phyloP scores from a whole-genome alignment of 2,329 filamentous ascomycete species.

The Penicillium sp. region DNA sequence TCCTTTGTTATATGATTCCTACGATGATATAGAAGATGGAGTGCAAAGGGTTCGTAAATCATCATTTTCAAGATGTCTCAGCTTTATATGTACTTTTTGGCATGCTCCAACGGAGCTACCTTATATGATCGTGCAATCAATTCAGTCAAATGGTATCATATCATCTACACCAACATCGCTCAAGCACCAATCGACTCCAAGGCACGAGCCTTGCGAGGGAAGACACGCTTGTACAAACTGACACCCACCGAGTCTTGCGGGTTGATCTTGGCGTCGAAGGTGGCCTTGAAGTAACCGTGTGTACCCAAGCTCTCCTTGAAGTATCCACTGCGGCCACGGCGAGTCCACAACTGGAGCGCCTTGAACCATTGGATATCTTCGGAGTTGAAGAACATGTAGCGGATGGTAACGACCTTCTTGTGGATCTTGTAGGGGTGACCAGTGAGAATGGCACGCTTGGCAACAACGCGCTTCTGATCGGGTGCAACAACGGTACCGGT shows the following conservation, averaged over 20 bases:
- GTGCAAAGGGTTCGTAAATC: constrained; percentile 30
- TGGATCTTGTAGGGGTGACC: constrained; percentile 99
- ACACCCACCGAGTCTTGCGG: constrained; percentile 92
- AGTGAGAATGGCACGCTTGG: constrained; percentile 90
- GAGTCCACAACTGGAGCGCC: constrained; percentile 92
- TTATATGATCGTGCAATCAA: constrained; percentile 16
- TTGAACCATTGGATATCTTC: constrained; percentile 98
- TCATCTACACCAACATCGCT: constrained; percentile 22
- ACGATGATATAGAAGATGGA: background rate
- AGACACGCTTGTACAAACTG: constrained; percentile 83
- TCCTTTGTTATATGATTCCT: background rate
- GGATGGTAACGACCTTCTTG: constrained; percentile 93
- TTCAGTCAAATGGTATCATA: constrained; percentile 34
- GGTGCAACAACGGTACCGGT: constrained; percentile 86
- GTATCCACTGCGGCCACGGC: constrained; percentile 80
- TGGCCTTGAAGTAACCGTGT: constrained; percentile 99
- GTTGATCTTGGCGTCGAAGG: constrained; percentile 93
- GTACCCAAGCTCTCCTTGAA: constrained; percentile 94
- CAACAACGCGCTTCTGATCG: constrained; percentile 73
- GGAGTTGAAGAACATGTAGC: constrained; percentile 99
- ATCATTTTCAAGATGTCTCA: constrained; percentile 27
- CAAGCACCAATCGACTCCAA: constrained; percentile 41
- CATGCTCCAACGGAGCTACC: constrained; percentile 8
- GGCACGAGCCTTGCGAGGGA: constrained; percentile 67
- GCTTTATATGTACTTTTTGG: constrained; percentile 33